A percentile compares a stretch with the other conserved stretches of the same genome.
phyloP scores from a whole-genome alignment of 176 grass and related monocot genomes.

The Dendrocalamus sinicus region DNA sequence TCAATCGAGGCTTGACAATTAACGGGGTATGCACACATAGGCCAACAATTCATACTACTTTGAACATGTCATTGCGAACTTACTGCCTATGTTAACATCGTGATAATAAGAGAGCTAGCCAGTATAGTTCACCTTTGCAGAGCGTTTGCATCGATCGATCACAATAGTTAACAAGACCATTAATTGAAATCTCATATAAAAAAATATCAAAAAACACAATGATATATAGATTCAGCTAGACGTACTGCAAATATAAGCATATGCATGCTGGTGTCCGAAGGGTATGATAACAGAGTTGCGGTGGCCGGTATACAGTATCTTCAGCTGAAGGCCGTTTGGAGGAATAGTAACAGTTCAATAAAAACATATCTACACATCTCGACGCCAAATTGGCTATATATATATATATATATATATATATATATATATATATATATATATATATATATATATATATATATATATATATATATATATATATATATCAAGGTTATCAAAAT shows the following conservation, averaged over 20 bases:
- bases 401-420: too few species aligned
- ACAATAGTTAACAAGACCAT: background rate
- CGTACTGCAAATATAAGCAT: background rate
- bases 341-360: background rate
- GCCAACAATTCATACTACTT: background rate
- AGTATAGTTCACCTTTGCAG: background rate
- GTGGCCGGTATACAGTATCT: background rate
- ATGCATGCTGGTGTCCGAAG: background rate
- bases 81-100: background rate
- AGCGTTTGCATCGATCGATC: background rate
- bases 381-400: background rate
- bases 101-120: background rate
- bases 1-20: background rate
- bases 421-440: too few species aligned
- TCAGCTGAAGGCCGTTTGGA: background rate
- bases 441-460: too few species aligned
- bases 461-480: background rate
- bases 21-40: background rate
- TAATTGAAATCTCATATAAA: background rate
- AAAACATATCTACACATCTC: background rate
- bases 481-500: too few species aligned
- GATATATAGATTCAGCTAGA: background rate
- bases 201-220: background rate
- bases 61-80: background rate
- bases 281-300: background rate